Percentiles rank a stretch among this genome's conserved stretches.
These are phyloP conservation scores for Syzygium aromaticum DNA, from an alignment of 345 rosid genomes.

Conservation along the genomic window DNA sequence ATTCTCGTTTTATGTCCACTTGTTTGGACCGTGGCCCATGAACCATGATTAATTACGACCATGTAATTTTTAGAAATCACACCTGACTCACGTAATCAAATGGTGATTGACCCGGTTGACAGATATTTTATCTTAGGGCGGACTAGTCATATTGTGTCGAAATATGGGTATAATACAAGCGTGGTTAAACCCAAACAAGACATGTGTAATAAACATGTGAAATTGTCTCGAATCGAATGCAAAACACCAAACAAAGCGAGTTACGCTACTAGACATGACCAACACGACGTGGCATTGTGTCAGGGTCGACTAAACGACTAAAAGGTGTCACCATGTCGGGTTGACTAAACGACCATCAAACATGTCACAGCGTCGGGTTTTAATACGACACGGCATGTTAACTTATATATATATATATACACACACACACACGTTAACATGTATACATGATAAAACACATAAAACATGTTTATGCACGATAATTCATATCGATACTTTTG, in stretches of 20 bases:
- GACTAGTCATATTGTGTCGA: background rate
- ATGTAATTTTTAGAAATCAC: background rate
- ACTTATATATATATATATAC: too few relatives aligned
- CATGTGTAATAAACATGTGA: background rate
- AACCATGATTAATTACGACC: background rate
- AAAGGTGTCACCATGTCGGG: accelerated
- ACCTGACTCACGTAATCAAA: accelerated
- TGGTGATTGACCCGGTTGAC: background rate
- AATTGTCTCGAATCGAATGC: background rate
- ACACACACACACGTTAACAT: accelerated
- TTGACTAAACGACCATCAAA: background rate
- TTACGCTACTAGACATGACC: background rate
- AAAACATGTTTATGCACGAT: background rate
- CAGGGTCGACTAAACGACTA: background rate
- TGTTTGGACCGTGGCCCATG: background rate
- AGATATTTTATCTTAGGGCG: background rate
- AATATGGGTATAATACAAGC: background rate
- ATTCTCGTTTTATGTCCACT: background rate
- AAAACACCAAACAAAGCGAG: background rate
- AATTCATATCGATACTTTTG: accelerated
- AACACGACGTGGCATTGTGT: accelerated
- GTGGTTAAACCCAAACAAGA: background rate
- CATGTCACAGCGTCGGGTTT: accelerated
- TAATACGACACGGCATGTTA: background rate
- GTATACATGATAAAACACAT: background rate